A percentile compares a stretch with the other conserved stretches of the same genome.
phyloP scores from a whole-genome alignment of 352 stramenopile genomes.

The Phytophthora capsici region DNA sequence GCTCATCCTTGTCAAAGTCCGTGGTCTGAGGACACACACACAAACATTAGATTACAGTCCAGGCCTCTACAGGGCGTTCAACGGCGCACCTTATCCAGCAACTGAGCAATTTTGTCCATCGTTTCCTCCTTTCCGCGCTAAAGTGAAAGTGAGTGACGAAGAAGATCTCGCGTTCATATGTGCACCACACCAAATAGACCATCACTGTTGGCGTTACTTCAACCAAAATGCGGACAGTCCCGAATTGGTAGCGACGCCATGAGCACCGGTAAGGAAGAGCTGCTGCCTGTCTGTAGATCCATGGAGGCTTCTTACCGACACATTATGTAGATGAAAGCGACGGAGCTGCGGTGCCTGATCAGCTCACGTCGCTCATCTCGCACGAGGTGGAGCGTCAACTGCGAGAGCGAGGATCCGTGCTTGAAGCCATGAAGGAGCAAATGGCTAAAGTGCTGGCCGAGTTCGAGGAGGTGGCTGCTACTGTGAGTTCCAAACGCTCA shows the following conservation, averaged over 20 bases:
- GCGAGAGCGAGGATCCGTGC: slow-evolving; percentile 48
- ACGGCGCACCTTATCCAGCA: slow-evolving; percentile 77
- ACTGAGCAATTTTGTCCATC: slow-evolving; percentile 82
- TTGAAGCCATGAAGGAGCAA: slow-evolving; percentile 71
- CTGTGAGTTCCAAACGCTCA: slow-evolving; percentile 61
- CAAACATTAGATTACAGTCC: background rate
- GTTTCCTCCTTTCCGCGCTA: slow-evolving; percentile 4
- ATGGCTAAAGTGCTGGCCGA: slow-evolving; percentile 73
- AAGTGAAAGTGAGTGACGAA: slow-evolving; percentile 22
- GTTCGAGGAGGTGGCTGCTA: slow-evolving; percentile 71
- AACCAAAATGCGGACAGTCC: slow-evolving; percentile 14
- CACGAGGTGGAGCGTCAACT: slow-evolving; percentile 71
- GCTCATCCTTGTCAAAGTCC: slow-evolving; percentile 97
- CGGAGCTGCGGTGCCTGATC: slow-evolving; percentile 42
- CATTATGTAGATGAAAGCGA: slow-evolving; percentile 31
- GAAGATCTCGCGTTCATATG: slow-evolving; percentile 22
- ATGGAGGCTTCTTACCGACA: background rate
- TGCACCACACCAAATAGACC: slow-evolving; percentile 16
- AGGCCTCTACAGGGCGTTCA: background rate
- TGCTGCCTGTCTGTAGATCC: background rate
- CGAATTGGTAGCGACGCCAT: slow-evolving; percentile 20
- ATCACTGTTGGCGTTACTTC: slow-evolving; percentile 35
- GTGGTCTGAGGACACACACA: slow-evolving; percentile 56
- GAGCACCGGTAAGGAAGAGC: slow-evolving; percentile 7
- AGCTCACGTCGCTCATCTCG: slow-evolving; percentile 69